Base-by-base conservation (phyloP, 352 stramenopile genomes). In the Globisporangium alternatum region DNA sequence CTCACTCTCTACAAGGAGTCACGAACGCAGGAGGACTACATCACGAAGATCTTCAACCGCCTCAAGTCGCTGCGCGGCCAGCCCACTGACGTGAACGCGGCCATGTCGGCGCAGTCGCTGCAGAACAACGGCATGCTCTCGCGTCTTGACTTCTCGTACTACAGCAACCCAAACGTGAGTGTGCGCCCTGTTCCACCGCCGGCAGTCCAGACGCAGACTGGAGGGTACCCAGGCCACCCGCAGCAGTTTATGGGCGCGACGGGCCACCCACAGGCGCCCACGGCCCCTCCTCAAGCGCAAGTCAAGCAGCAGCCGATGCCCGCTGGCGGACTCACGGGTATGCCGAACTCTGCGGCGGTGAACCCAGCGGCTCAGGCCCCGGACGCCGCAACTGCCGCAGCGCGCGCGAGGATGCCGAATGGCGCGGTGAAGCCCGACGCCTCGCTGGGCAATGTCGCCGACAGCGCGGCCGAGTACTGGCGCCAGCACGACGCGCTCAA, bases 21-120 rank as follows among this genome's bases (percentile, higher is more conserved):
- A 47, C 83, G 76, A 17, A 94, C 85, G 17, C 83, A 94, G 68
- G 81, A 94, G 57, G 85, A 90, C 64, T 94, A 94, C 69, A 94
- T 94, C 61, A 92, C 84, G 66, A 91, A 94, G 77, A 94, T 94
- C 55, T 90, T 94, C 67, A 90, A 89, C 47, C 76, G 85, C 1
- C 74, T 94, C 35, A 90, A 92, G 74, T 85, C 80, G 47, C 70
- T 94, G 44, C 83, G 84, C 28, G 75, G 74, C 41, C 85, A 94
- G 62, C 81, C 83, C 54, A 85, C 79, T 6, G 83, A 94, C 66
- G 83, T 89, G 78, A 82, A 80, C 56, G 84, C 81, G 12, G 76
- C 78, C 13, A 89, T 88, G 76, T 73, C 80, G 30, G 77, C 77
- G 55, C 81, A 90, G 62, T 65, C 71, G 51, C 62, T 90, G 25